These are phyloP conservation scores for Corymbia calophylla DNA, from an alignment of 441 rosid genomes.

Conservation along the genomic window DNA sequence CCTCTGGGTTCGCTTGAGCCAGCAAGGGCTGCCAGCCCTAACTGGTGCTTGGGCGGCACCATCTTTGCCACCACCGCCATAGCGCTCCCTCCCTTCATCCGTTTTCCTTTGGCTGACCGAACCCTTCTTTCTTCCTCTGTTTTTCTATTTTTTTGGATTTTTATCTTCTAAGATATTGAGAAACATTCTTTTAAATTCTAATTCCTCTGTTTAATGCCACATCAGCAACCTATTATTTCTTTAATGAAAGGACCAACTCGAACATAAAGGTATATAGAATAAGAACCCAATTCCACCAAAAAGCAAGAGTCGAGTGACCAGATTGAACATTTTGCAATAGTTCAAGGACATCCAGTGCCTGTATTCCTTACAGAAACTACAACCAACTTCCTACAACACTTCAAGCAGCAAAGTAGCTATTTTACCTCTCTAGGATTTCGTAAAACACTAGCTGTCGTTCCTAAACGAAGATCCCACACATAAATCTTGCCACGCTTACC, in stretches of 20 bases:
- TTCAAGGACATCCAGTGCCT: neutral
- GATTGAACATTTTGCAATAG: neutral
- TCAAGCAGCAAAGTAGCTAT: neutral
- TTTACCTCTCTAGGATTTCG: constrained; percentile 65
- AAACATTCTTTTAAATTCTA: neutral
- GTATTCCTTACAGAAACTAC: neutral
- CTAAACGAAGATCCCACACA: constrained; percentile 94
- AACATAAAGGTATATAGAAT: neutral
- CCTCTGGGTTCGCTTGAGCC: neutral
- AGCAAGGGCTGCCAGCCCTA: neutral
- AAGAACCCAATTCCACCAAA: neutral
- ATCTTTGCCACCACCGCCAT: neutral
- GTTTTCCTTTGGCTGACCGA: neutral
- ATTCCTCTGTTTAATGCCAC: neutral
- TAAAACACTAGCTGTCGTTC: constrained; percentile 57
- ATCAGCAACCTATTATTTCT: neutral
- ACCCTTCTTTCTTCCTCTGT: neutral
- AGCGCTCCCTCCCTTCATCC: neutral
- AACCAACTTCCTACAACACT: neutral
- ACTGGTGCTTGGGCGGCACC: neutral
- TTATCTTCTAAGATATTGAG: neutral
- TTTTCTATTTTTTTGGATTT: neutral
- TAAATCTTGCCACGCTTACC: constrained; percentile 65
- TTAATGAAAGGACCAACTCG: neutral
- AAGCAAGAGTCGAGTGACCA: neutral